Conservation (phyloP, 805 yeast genomes). For the Yarrowia osloensis region DNA sequence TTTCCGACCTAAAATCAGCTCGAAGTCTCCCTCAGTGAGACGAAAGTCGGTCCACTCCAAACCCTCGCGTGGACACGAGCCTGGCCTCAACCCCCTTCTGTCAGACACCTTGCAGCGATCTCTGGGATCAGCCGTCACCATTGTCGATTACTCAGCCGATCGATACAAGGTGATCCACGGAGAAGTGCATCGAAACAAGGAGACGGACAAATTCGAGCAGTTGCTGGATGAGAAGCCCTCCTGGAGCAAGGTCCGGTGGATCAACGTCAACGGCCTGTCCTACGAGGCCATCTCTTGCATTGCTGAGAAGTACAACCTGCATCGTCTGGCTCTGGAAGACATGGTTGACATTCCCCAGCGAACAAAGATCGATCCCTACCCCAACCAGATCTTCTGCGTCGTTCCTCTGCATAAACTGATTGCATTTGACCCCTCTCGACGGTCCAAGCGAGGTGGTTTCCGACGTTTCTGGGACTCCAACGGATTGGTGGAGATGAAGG, state of each 20-base stretch:
- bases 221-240: constrained; percentile 46
- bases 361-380: constrained; percentile 58
- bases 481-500: constrained; percentile 19
- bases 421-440: constrained; percentile 35
- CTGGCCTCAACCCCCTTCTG: constrained; percentile 56
- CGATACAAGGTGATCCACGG: constrained; percentile 50
- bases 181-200: constrained; percentile 43
- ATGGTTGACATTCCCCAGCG: constrained; percentile 65
- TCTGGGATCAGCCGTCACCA: constrained; percentile 55
- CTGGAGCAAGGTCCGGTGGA: constrained; percentile 58
- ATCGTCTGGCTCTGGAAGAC: constrained; percentile 60
- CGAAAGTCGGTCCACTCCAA: constrained; percentile 44
- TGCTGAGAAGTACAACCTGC: constrained; percentile 50
- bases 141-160: constrained; percentile 52
- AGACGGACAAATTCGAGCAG: constrained; percentile 39
- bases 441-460: background rate
- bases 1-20: background rate
- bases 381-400: constrained; percentile 55
- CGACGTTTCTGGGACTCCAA: constrained; percentile 23
- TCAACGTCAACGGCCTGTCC: constrained; percentile 60
- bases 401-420: constrained; percentile 55
- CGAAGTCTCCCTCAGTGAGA: constrained; percentile 34
- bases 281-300: constrained; percentile 59
- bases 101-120: constrained; percentile 55
- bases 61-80: constrained; percentile 56